Evolutionary conservation across 805 yeast genomes (phyloP).

Genomic region (Naumovozyma dairenensis): DNA sequence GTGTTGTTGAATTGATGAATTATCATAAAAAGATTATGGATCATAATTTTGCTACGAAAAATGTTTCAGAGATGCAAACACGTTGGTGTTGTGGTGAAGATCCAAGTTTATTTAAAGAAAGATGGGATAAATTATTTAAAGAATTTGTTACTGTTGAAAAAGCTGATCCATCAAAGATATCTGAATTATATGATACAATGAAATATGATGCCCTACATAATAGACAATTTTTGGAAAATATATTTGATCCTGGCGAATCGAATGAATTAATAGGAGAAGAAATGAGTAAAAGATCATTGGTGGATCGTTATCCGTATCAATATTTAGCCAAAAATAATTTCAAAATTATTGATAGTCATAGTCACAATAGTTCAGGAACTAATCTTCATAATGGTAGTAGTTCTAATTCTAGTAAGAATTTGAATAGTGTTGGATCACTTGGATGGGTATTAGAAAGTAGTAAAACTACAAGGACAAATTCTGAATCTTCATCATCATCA

Average conservation of each 20-base stretch:
- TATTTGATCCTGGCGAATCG: constrained; percentile 57
- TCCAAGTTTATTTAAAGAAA: constrained; percentile 76
- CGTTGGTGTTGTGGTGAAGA: constrained; percentile 98
- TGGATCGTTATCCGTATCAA: constrained; percentile 65
- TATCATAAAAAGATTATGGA: constrained; percentile 80
- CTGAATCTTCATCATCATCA: constrained; percentile 30
- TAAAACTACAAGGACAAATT: constrained; percentile 17
- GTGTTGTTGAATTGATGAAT: constrained; percentile 93
- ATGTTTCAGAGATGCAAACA: constrained; percentile 58
- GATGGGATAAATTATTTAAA: constrained; percentile 94
- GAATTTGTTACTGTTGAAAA: constrained; percentile 90
- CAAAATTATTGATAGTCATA: constrained; percentile 40
- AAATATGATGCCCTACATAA: constrained; percentile 96
- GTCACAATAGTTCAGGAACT: constrained; percentile 59
- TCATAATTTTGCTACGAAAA: constrained; percentile 58
- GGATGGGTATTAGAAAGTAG: constrained; percentile 58
- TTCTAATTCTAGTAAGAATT: constrained; percentile 9
- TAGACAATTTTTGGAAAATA: constrained; percentile 73
- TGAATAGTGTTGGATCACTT: constrained; percentile 47
- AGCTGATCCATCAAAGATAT: constrained; percentile 93
- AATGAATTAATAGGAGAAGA: constrained; percentile 27
- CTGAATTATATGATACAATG: constrained; percentile 96
- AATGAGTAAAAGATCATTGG: constrained; percentile 36
- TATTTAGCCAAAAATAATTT: constrained; percentile 68
- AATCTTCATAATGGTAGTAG: constrained; percentile 26